A percentile compares a stretch with the other conserved stretches of the same genome.
Evolutionary conservation across 148 eudicot genomes (phyloP).

Genomic region (Polygonum maritimum): DNA sequence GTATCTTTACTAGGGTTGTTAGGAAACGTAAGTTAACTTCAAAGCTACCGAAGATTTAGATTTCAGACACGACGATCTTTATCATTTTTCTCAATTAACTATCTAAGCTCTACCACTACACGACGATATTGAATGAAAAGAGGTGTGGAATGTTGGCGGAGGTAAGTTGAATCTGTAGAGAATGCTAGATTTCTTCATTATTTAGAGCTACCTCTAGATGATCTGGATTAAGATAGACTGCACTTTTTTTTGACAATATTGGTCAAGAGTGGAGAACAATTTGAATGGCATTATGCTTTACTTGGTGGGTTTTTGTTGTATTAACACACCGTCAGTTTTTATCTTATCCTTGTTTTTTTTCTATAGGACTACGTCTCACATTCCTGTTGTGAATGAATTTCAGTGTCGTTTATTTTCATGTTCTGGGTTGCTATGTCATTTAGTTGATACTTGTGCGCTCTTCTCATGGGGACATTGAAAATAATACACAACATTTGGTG

Average conservation of each 20-base stretch:
- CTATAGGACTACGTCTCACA: background rate
- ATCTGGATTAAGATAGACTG: background rate
- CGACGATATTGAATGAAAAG: background rate
- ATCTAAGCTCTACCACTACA: background rate
- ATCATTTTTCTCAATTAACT: background rate
- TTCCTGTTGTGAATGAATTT: background rate
- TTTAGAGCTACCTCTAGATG: background rate
- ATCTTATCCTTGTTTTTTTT: background rate
- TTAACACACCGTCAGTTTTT: background rate
- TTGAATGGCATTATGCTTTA: background rate
- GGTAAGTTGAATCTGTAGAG: background rate
- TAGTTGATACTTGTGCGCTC: background rate
- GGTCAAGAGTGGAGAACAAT: background rate
- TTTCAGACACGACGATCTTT: background rate
- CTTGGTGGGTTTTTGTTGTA: background rate
- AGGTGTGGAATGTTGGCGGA: background rate
- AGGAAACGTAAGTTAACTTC: background rate
- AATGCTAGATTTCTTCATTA: background rate
- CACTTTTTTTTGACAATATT: background rate
- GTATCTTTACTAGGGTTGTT: background rate
- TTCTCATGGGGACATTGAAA: background rate
- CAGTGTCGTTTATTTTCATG: background rate
- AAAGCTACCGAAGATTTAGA: background rate
- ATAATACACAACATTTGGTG: background rate
- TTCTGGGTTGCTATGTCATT: background rate